A percentile compares a stretch with the other conserved stretches of the same genome.
phyloP scores from a whole-genome alignment of 495 filamentous ascomycete species.

The Xylaria grammica region DNA sequence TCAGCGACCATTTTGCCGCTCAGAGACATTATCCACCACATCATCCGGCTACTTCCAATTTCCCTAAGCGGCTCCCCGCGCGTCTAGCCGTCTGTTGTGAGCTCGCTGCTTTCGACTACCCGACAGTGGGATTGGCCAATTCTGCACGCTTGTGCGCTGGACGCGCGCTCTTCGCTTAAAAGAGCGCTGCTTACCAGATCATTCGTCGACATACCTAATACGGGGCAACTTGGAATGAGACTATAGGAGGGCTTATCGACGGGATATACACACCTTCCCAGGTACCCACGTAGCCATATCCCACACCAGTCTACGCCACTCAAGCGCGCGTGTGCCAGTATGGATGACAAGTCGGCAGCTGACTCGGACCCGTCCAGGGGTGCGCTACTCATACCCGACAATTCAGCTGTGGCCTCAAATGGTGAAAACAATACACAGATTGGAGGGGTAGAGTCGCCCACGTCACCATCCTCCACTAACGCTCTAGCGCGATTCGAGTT shows the following conservation, averaged over 20 bases:
- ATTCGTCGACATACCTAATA: conserved; percentile 3
- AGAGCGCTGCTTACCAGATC: background rate
- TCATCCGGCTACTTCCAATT: conserved; percentile 15
- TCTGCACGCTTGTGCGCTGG: conserved; percentile 11
- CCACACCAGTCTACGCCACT: conserved; percentile 12
- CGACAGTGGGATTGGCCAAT: conserved; percentile 16
- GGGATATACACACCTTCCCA: conserved; percentile 17
- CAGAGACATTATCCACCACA: conserved; percentile 18
- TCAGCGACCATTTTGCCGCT: conserved; percentile 14
- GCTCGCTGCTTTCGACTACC: conserved; percentile 6
- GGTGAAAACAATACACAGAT: conserved; percentile 14
- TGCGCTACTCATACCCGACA: conserved; percentile 7
- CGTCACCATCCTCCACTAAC: conserved; percentile 44
- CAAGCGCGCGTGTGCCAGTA: conserved; percentile 18
- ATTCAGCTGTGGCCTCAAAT: conserved; percentile 13
- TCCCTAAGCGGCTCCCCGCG: conserved; percentile 21
- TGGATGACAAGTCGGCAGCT: conserved; percentile 15
- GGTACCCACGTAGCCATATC: conserved; percentile 11
- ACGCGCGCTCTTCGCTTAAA: conserved; percentile 17
- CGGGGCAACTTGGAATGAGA: conserved; percentile 11
- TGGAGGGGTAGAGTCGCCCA: conserved; percentile 45
- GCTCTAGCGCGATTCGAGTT: conserved; percentile 82
- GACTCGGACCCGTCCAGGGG: conserved; percentile 9
- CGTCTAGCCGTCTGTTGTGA: conserved; percentile 11
- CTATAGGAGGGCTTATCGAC: conserved; percentile 10